Evolutionary conservation across 148 eudicot species (phyloP), one percentile per base, ranked within the genome.

Genomic region (Nepenthes mirabilis): DNA sequence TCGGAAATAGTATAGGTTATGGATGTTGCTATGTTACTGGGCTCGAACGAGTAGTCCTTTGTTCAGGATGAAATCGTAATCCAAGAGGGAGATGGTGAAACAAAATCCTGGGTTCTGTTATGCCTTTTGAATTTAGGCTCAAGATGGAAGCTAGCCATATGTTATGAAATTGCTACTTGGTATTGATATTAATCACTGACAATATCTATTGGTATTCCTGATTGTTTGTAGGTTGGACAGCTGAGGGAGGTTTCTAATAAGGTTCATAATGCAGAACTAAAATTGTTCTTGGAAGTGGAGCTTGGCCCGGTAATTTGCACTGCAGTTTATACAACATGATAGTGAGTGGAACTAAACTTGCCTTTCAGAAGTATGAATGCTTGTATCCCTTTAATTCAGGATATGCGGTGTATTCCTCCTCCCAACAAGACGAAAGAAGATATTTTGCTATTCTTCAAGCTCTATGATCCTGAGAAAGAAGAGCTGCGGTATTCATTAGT

Each of bases 381-480:
- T 11, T 52, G 11, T 52, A 11, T 2, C 53, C 14, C 5, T 11
- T 32, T 1, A 8, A 33, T 72, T 36, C 73, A 93, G 99, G 99
- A 89, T 71, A 58, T 76, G 40, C 73, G 43, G 23, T 87, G 88
- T 32, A 56, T 82, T 74, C 74, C 85, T 65, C 95, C 82, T 58
- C 91, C 86, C 23, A 85, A 73, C 14, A 88, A 80, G 59, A 86
- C 70, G 37, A 93, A 86, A 67, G 99, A 93, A 55, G 99, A 89
- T 54, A 83, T 93, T 67, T 77, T 93, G 68, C 87, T 93, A 49
- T 93, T 93, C 74, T 93, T 93, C 74, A 93, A 93, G 76, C 86
- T 80, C 58, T 93, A 86, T 79, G 95, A 93, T 64, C 88, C 96
- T 56, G 74, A 60, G 65, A 89, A 86, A 65, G 91, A 84, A 76